Evolutionary conservation across 768 basidiomycete genomes (phyloP), one percentile per base, ranked within the genome.

Genomic region (Rhizopogon roseolus): DNA sequence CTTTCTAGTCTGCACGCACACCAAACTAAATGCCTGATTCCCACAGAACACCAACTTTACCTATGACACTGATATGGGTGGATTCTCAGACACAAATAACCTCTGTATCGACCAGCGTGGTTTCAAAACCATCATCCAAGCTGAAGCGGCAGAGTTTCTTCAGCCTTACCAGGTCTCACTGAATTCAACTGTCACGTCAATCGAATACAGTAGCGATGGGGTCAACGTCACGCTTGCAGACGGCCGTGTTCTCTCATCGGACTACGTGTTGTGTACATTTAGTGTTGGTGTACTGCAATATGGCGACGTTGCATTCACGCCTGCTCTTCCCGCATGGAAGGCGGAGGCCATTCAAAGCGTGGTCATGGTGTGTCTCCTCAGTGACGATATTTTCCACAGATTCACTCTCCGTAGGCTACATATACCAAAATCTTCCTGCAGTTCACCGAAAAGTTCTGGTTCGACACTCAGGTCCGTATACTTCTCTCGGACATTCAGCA

Each of bases 371-470:
- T 43, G 67, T 42, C 6, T 22, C 11, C 6, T 14, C 49, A 37
- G 28, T 9, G 3, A n/a, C 40, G 36, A 6, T n/a, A 2, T 50
- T 16, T n/a, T 4, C 9, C 14, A 14, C 27, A 1, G 54, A 56
- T 52, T 41, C 17, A 48, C 8, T 37, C 16, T n/a, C 5, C 13
- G 17, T 45, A 77, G 76, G 75, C 72, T 6, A 83, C 77, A 1
- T 87, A 84, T 56, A 84, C 85, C 3, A 86, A 86, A 64, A 84
- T 87, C 25, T 86, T 85, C 66, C 61, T 86, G 45, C 76, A 82
- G 56, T 87, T 86, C 60, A 72, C 78, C 0, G 61, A 76, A 52
- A 82, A 80, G 27, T 87, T 87, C 64, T 86, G 80, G 80, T 79
- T 77, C 52, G 66, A 72, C 27, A 79, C 77, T 0, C 63, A 80